These are phyloP conservation scores for Mucuna pruriens DNA, from an alignment of 306 rosid species.

Conservation along the genomic window DNA sequence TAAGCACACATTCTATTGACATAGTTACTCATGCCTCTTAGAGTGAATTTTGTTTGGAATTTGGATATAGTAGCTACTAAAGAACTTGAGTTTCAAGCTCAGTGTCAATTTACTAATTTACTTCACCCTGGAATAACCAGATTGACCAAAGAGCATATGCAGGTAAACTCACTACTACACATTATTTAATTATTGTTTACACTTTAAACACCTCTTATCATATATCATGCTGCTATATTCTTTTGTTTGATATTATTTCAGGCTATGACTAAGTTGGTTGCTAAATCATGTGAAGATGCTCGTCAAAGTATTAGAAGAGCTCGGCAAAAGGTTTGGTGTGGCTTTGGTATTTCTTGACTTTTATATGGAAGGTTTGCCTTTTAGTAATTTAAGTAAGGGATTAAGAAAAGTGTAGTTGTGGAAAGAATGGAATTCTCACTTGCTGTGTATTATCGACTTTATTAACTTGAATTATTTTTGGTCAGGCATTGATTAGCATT, in stretches of 20 bases:
- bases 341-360: slow-evolving; percentile 14
- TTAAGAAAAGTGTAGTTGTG: background rate
- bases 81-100: slow-evolving; percentile 11
- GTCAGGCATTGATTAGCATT: background rate
- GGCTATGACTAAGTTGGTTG: slow-evolving; percentile 81
- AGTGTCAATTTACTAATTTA: slow-evolving; percentile 37
- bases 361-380: background rate
- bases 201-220: background rate
- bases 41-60: slow-evolving; percentile 33
- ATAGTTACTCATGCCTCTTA: background rate
- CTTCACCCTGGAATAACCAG: slow-evolving; percentile 53
- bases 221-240: background rate
- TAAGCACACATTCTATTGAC: slow-evolving; percentile 52
- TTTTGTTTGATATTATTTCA: slow-evolving; percentile 42
- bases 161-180: slow-evolving; percentile 52
- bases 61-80: slow-evolving; percentile 28
- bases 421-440: slow-evolving; percentile 10
- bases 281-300: slow-evolving; percentile 89
- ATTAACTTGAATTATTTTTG: background rate
- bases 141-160: slow-evolving; percentile 92
- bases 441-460: background rate
- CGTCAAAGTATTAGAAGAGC: slow-evolving; percentile 87
- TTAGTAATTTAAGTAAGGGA: background rate
- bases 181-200: slow-evolving; percentile 12
- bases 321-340: slow-evolving; percentile 78